Evolutionary conservation across 164 flowering plant species (phyloP).

Genomic region (Taxillus chinensis): DNA sequence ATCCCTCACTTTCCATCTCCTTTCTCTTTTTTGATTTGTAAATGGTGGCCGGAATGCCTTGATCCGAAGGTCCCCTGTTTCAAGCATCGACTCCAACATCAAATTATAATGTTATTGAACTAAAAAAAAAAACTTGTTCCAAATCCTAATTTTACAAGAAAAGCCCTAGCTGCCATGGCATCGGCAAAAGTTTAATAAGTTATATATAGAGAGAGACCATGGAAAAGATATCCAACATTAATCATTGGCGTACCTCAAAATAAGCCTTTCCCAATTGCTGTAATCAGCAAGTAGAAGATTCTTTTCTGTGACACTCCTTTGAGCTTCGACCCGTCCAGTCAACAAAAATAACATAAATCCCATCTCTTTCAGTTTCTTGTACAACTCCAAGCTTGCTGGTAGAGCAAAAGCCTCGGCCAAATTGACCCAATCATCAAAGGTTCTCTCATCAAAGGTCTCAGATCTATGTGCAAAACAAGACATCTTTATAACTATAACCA

Average conservation of each 20-base stretch:
- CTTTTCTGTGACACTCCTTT: conserved; percentile 38
- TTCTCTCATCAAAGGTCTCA: conserved; percentile 33
- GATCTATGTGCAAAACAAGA: conserved; percentile 24
- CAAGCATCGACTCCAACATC: conserved; percentile 6
- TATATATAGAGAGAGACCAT: too few species aligned
- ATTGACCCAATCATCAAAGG: conserved; percentile 62
- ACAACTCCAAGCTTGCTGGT: conserved; percentile 56
- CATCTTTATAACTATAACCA: background rate
- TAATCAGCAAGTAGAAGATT: conserved; percentile 63
- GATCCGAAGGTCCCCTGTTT: conserved; percentile 50
- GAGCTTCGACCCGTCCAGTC: conserved; percentile 69
- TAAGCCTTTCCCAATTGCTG: conserved; percentile 53
- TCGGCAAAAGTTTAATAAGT: too few species aligned
- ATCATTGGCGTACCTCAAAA: conserved; percentile 42
- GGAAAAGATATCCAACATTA: too few species aligned
- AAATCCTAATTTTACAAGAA: background rate
- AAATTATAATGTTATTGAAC: background rate
- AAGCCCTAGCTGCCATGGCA: too few species aligned
- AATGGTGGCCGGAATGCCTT: conserved; percentile 36
- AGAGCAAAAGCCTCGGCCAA: conserved; percentile 67
- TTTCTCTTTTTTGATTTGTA: conserved; percentile 78
- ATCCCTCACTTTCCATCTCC: conserved; percentile 52
- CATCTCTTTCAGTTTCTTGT: conserved; percentile 48
- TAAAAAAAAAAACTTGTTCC: too few species aligned
- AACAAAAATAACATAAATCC: conserved; percentile 59